Evolutionary conservation across 2,329 filamentous ascomycete genomes (phyloP), one percentile per base, ranked within the genome.

Genomic region (Ophiostoma perfectum): DNA sequence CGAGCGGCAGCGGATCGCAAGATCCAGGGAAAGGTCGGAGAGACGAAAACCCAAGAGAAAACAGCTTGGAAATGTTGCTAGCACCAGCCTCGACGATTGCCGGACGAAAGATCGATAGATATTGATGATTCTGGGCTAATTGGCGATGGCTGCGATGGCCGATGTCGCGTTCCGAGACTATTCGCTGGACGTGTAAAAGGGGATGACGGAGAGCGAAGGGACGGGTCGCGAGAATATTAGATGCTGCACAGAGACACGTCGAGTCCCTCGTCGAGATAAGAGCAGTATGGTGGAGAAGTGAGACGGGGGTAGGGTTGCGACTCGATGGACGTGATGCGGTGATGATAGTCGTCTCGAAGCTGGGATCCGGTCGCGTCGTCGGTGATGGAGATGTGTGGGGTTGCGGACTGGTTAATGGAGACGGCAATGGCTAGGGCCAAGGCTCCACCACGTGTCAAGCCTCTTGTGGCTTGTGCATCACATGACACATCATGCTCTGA

Each of bases 281-380:
- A 63, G 38, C 16, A 42, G 39, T 4, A 6, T 63, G 60, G n/a
- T 9, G 16, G 16, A 42, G n/a, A 42, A 18, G 60, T 42, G 27
- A 27, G 27, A 27, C 38, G 60, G 18, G 3, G 39, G 16, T 18
- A 41, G 47, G 49, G 52, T 41, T 18, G 67, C 18, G 12, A 8
- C 47, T 18, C 36, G 66, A 49, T 49, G 41, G 64, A 67, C 52
- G 62, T 55, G 63, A 63, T 69, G 68, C 27, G 39, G 62, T 65
- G 68, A 38, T 64, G 66, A 69, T 69, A 42, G n/a, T 63, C 38
- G 58, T 42, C 39, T 67, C 60, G 68, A 69, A 66, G 68, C 62
- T 55, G 66, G 55, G 60, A 65, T 67, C 63, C 67, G 68, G 68
- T 66, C 68, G 68, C 68, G 68, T 67, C 66, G 65, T 69, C 65